phyloP scores from a whole-genome alignment of 768 basidiomycete species.

The Strobilomyces echinocephalus region DNA sequence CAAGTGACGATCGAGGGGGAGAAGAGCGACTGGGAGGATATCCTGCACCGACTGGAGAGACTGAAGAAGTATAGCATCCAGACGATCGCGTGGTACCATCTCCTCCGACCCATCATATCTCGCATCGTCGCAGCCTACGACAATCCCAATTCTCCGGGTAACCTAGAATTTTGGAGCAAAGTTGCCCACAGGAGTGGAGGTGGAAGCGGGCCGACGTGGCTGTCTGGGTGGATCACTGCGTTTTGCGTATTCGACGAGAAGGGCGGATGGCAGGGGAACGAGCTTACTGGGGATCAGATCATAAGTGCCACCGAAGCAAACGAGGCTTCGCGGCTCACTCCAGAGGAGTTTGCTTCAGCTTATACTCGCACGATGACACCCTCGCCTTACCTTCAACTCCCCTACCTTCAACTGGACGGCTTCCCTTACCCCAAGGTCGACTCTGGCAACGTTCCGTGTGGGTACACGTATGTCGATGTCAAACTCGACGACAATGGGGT shows the following conservation, averaged over 20 bases:
- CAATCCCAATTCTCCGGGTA: background rate
- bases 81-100: too few relatives aligned
- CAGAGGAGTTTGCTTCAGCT: background rate
- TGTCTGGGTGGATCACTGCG: background rate
- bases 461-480: too few relatives aligned
- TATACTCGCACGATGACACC: background rate
- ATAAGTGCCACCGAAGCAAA: background rate
- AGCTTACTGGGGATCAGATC: background rate
- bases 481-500: too few relatives aligned
- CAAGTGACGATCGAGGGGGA: too few relatives aligned
- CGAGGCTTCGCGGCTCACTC: background rate
- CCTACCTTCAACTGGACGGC: background rate
- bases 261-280: background rate
- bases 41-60: too few relatives aligned
- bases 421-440: background rate
- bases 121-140: background rate
- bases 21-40: too few relatives aligned
- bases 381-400: background rate
- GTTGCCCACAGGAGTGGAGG: background rate
- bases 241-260: background rate
- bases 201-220: background rate
- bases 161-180: background rate
- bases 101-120: slow-evolving; percentile 1
- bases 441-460: too few relatives aligned
- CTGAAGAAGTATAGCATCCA: too few relatives aligned